Evolutionary conservation across 305 asterid genomes (phyloP).

Genomic region (Vinca major): DNA sequence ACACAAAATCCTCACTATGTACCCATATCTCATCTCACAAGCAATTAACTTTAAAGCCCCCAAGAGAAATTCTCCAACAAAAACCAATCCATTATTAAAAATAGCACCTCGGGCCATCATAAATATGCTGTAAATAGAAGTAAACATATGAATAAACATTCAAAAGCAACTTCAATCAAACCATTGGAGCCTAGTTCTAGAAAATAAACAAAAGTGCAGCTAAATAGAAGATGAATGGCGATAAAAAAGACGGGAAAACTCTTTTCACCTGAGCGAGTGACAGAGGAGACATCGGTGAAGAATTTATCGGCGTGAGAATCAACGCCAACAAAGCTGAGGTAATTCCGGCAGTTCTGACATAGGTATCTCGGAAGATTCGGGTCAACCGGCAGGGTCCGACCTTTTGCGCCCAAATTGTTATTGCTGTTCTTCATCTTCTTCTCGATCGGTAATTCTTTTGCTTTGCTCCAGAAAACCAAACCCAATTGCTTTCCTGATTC

Average conservation of each 20-base stretch:
- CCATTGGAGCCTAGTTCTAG: too few species aligned
- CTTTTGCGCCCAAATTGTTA: constrained; percentile 38
- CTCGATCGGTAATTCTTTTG: not conserved
- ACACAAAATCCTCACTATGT: too few species aligned
- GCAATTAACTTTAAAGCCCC: too few species aligned
- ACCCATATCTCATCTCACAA: too few species aligned
- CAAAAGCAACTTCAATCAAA: not conserved
- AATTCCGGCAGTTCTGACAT: constrained; percentile 90
- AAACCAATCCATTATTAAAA: not conserved
- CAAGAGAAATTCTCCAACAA: too few species aligned
- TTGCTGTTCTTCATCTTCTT: constrained; percentile 30
- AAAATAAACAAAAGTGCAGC: not conserved
- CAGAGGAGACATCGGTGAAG: constrained; percentile 29
- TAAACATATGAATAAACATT: too few species aligned
- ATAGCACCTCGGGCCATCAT: too few species aligned
- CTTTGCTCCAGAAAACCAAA: not conserved
- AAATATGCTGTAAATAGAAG: too few species aligned
- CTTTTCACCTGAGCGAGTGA: constrained; percentile 47
- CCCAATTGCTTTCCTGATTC: not conserved
- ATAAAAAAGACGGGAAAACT: constrained; percentile 1
- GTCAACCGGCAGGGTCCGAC: constrained; percentile 79
- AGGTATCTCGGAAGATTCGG: constrained; percentile 88
- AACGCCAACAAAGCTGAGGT: constrained; percentile 63
- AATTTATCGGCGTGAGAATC: constrained; percentile 70
- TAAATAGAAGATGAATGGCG: not conserved